phyloP scores from a whole-genome alignment of 345 rosid species.

The Populus tremula region DNA sequence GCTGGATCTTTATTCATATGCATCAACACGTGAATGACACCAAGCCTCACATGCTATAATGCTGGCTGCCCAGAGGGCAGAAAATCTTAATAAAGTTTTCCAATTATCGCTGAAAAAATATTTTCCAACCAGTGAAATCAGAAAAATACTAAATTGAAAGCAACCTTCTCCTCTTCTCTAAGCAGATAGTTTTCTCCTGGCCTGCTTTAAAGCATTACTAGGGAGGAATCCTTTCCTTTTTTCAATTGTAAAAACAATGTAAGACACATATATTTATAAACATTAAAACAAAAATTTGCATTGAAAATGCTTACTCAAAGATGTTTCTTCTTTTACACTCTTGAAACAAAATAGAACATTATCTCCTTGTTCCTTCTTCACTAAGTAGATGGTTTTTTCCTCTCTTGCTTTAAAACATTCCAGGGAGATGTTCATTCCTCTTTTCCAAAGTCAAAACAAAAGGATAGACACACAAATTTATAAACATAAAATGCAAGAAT shows the following conservation, averaged over 20 bases:
- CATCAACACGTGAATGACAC: background rate
- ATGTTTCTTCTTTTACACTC: background rate
- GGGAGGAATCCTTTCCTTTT: background rate
- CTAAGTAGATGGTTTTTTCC: background rate
- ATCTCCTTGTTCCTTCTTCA: background rate
- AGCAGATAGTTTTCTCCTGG: background rate
- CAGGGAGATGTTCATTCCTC: background rate
- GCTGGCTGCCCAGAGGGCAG: background rate
- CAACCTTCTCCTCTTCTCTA: background rate
- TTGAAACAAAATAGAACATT: background rate
- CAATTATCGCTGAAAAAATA: background rate
- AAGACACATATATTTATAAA: background rate
- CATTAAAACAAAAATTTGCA: background rate
- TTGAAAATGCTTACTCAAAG: background rate
- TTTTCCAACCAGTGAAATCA: background rate
- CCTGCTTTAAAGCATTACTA: background rate
- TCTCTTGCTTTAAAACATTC: background rate
- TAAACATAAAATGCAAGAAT: slow-evolving; percentile 1
- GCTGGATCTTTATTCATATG: background rate
- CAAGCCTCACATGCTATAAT: background rate
- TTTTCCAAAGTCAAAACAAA: background rate
- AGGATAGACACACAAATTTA: background rate
- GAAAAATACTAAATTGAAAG: background rate
- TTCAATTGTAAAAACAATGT: background rate
- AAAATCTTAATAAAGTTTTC: background rate